Percentiles rank a stretch among this genome's conserved stretches.
phyloP scores from a whole-genome alignment of 1,284 basidiomycete genomes.

The Jaminaea rosea region DNA sequence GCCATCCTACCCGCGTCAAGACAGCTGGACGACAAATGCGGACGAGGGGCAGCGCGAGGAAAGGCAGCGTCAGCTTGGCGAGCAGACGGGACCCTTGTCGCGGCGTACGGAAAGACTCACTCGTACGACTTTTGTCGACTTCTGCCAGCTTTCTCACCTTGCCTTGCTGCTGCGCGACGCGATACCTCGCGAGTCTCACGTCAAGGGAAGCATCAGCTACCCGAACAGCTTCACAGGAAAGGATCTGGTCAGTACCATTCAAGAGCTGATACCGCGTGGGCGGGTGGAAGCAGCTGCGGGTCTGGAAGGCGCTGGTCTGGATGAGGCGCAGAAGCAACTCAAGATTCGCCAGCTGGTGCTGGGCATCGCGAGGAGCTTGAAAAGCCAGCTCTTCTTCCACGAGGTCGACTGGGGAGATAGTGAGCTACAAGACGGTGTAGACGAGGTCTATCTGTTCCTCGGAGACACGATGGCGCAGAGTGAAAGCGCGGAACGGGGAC shows the following conservation, averaged over 20 bases:
- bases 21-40: too few relatives aligned
- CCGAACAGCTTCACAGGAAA: conserved; percentile 43
- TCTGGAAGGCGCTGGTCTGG: conserved; percentile 2
- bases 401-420: conserved; percentile 92
- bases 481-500: not conserved
- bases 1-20: too few relatives aligned
- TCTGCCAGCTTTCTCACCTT: conserved; percentile 73
- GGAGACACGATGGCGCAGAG: conserved; percentile 55
- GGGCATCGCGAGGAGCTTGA: conserved; percentile 75
- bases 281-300: conserved; percentile 11
- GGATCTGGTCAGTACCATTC: conserved; percentile 35
- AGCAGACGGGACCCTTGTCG: too few relatives aligned
- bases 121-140: too few relatives aligned
- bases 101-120: too few relatives aligned
- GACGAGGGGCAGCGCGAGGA: too few relatives aligned
- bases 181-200: conserved; percentile 72
- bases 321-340: not conserved
- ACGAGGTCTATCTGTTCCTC: conserved; percentile 92
- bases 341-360: conserved; percentile 68
- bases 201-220: conserved; percentile 49
- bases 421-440: conserved; percentile 74
- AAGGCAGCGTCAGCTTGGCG: too few relatives aligned
- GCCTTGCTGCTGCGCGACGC: conserved; percentile 78
- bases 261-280: conserved; percentile 17
- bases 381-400: conserved; percentile 87